Base-by-base conservation (phyloP, 2,329 filamentous ascomycete genomes). In the Madurella fahalii region DNA sequence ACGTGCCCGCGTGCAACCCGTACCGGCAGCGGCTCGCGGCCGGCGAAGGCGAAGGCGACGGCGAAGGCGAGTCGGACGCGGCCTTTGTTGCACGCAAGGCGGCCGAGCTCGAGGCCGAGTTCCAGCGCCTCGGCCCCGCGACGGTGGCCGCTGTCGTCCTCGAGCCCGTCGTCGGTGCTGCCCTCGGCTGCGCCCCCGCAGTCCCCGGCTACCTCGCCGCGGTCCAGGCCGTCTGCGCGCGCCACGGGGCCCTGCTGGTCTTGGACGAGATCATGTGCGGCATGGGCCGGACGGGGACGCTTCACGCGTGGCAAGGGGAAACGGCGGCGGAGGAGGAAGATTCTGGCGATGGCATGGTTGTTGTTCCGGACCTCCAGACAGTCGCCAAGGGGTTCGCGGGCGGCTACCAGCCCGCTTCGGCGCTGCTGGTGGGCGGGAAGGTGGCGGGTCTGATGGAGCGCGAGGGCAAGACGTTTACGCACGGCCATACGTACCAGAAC, bases 251-350 rank as follows among this genome's bases (percentile, higher is more conserved):
- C 0, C 77, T 94, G 0, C 74, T 94, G n/a, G 85, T 93, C 44
- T 71, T 93, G 0, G 90, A 94, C 63, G 89, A 93, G 49, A 78
- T 90, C 43, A 89, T 91, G 86, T 85, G 81, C 46, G 85, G 85
- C 2, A 79, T 80, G 68, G 84, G 84, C 1, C 72, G 83, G 1
- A 77, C 76, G 0, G 84, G 83, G 0, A 77, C 72, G 4, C 68
- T 85, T 60, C 79, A 88, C 69, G 80, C 82, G 1, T 88, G 82
- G 78, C 75, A 86, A 60, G 74, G 82, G 46, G 77, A 84, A 30
- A 34, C 18, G 40, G 41, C 30, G 39, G 42, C 31, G 45, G 41
- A 42, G 31, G 77, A 82, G 17, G 47, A 18, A n/a, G 43, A 25
- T 13, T 12, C n/a, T 17, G 34, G 34, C 34, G 15, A 41, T 15